Evolutionary conservation across 2,329 filamentous ascomycete species (phyloP).

Genomic region (Colletotrichum sp.): DNA sequence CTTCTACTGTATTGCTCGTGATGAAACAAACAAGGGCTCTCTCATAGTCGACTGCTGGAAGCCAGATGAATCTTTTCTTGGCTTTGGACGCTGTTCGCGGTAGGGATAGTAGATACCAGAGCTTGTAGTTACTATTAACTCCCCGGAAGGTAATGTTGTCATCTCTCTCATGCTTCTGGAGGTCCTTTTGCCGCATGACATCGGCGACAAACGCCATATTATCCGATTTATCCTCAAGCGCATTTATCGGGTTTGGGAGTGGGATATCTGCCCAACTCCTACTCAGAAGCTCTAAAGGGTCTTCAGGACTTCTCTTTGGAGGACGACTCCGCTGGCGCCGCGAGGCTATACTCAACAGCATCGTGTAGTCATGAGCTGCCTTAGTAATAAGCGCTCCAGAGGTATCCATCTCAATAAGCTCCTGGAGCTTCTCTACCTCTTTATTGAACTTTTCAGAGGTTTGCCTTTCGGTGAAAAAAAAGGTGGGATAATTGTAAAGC

Average conservation of each 20-base stretch:
- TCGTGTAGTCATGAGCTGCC: too few relatives aligned
- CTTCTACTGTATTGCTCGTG: too few relatives aligned
- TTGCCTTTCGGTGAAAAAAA: accelerated
- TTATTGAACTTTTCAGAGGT: accelerated
- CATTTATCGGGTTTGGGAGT: too few relatives aligned
- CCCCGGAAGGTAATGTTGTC: background rate
- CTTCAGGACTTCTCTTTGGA: too few relatives aligned
- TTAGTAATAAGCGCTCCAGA: too few relatives aligned
- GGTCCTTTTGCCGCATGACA: background rate
- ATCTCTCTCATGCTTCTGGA: background rate
- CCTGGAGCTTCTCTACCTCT: accelerated
- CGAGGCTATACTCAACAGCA: too few relatives aligned
- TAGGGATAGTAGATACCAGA: background rate
- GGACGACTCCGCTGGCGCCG: too few relatives aligned
- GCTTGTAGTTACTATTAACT: background rate
- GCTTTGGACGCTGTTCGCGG: background rate
- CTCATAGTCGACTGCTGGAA: background rate
- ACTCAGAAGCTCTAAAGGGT: background rate
- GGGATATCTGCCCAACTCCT: background rate
- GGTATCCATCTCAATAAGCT: background rate
- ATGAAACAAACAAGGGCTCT: too few relatives aligned
- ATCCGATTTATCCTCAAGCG: background rate
- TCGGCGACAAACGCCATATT: background rate
- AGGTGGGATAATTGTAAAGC: background rate
- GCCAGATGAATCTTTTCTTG: background rate